Evolutionary conservation across 768 basidiomycete genomes (phyloP).

Genomic region (Chalciporus piperatus): DNA sequence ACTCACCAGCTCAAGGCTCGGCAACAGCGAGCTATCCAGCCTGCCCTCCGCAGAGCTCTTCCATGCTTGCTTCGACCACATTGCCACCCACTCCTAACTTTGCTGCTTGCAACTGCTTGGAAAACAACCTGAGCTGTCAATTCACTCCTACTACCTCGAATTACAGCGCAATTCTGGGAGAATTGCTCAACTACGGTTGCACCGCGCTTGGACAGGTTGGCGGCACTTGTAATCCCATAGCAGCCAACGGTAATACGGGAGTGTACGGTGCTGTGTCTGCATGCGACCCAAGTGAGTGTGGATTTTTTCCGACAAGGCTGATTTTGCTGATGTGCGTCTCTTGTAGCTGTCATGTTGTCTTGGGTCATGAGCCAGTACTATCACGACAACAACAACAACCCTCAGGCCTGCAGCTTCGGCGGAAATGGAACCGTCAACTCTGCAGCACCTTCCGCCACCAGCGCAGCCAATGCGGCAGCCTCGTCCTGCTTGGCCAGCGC

Average conservation of each 20-base stretch:
- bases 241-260: slow-evolving; percentile 69
- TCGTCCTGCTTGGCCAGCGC: slow-evolving; percentile 68
- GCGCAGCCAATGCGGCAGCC: slow-evolving; percentile 53
- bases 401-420: slow-evolving; percentile 69
- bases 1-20: slow-evolving; percentile 55
- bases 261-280: slow-evolving; percentile 71
- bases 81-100: slow-evolving; percentile 86
- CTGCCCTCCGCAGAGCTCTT: slow-evolving; percentile 63
- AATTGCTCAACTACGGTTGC: slow-evolving; percentile 67
- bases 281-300: slow-evolving; percentile 72
- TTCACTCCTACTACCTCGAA: slow-evolving; percentile 66
- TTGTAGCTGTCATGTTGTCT: slow-evolving; percentile 70
- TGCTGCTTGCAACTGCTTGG: slow-evolving; percentile 74
- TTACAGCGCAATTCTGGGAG: slow-evolving; percentile 57
- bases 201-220: slow-evolving; percentile 56
- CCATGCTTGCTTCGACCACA: slow-evolving; percentile 60
- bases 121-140: slow-evolving; percentile 63
- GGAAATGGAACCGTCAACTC: slow-evolving; percentile 82
- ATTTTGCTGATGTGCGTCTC: slow-evolving; percentile 5
- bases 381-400: slow-evolving; percentile 54
- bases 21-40: slow-evolving; percentile 49
- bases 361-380: slow-evolving; percentile 83
- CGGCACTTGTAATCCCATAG: slow-evolving; percentile 65
- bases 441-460: slow-evolving; percentile 45
- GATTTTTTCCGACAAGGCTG: background rate